Conservation (phyloP, 805 yeast species). For the Candida corydali region DNA sequence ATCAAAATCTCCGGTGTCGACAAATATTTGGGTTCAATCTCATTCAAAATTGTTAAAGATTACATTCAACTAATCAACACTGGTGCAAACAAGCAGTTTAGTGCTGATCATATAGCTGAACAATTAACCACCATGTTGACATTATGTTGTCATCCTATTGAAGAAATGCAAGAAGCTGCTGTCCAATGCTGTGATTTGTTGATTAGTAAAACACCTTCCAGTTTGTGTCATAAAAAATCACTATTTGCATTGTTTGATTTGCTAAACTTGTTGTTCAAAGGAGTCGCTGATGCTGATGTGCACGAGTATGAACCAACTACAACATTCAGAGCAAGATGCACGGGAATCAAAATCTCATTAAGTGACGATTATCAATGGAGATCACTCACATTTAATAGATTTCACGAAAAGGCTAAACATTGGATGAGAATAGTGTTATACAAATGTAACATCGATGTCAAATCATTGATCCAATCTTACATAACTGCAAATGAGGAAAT, state of each 20-base stretch:
- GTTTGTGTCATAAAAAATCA: constrained; percentile 70
- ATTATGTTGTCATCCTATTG: constrained; percentile 74
- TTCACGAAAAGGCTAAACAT: constrained; percentile 53
- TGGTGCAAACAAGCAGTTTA: constrained; percentile 53
- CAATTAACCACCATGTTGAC: constrained; percentile 68
- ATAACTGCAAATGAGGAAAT: constrained; percentile 44
- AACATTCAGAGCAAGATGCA: constrained; percentile 43
- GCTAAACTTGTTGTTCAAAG: constrained; percentile 69
- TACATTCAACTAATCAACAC: constrained; percentile 49
- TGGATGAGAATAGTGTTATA: constrained; percentile 65
- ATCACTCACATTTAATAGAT: constrained; percentile 53
- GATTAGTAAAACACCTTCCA: constrained; percentile 64
- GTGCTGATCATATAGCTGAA: constrained; percentile 52
- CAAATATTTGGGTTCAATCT: constrained; percentile 61
- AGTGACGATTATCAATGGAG: constrained; percentile 81
- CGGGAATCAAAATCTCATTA: constrained; percentile 51
- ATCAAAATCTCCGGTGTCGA: constrained; percentile 58
- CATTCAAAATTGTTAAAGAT: constrained; percentile 54
- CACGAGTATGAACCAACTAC: constrained; percentile 85
- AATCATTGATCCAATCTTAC: constrained; percentile 74
- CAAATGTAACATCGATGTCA: constrained; percentile 67
- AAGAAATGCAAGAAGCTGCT: constrained; percentile 73
- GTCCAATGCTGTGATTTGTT: constrained; percentile 69
- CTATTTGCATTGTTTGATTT: constrained; percentile 79
- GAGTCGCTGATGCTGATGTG: constrained; percentile 78